phyloP scores from a whole-genome alignment of 1,284 basidiomycete genomes.

The Crucibulum cyathiforme region DNA sequence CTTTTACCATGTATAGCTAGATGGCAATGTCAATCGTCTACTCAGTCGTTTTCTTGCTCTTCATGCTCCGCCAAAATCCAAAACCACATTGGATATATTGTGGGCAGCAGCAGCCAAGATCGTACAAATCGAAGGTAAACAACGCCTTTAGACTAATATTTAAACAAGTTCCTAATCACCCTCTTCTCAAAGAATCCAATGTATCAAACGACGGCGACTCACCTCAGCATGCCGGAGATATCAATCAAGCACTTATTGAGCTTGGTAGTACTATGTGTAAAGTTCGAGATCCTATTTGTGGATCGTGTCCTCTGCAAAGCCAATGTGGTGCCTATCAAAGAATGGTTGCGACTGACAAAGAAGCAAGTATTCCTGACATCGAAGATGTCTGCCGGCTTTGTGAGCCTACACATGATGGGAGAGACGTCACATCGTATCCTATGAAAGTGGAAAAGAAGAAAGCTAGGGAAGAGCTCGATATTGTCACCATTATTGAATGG shows the following conservation, averaged over 20 bases:
- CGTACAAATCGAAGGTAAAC: conserved; percentile 50
- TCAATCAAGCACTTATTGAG: conserved; percentile 89
- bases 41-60: conserved; percentile 83
- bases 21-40: conserved; percentile 90
- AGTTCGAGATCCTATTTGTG: conserved; percentile 79
- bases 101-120: conserved; percentile 80
- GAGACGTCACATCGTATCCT: conserved; percentile 76
- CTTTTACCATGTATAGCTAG: conserved; percentile 59
- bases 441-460: conserved; percentile 89
- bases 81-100: conserved; percentile 78
- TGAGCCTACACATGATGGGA: conserved; percentile 57
- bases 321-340: conserved; percentile 72
- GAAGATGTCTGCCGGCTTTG: conserved; percentile 81
- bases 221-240: conserved; percentile 71
- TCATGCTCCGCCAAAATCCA: conserved; percentile 81
- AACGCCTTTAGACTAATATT: background rate
- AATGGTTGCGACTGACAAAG: conserved; percentile 6
- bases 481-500: conserved; percentile 89
- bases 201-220: background rate
- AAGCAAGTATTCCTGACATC: conserved; percentile 52
- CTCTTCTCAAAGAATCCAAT: background rate
- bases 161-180: background rate
- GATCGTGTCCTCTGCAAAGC: conserved; percentile 69
- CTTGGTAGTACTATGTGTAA: conserved; percentile 92
- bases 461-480: conserved; percentile 83